Evolutionary conservation across 1,284 basidiomycete genomes (phyloP), one percentile per base, ranked within the genome.

Genomic region (Acaromyces ingoldii): DNA sequence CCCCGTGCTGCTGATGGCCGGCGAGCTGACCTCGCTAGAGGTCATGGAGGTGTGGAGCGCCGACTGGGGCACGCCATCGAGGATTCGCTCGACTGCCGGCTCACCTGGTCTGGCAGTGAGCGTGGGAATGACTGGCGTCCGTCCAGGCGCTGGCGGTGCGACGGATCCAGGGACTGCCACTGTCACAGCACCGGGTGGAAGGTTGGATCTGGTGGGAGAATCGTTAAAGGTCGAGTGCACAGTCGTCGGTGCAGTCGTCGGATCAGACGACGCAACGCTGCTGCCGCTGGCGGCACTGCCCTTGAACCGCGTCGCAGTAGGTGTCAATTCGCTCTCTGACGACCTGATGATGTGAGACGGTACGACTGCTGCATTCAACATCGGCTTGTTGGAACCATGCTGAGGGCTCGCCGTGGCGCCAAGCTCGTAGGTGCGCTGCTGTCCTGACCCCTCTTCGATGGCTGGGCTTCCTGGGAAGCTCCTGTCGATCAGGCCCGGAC

Each of bases 131-230:
- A 44, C 28, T 10, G 42, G 34, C 10, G 26, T 25, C 7, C 38
- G 11, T 9, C 17, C 17, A 6, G 39, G 24, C 6, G 46, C n/a
- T 45, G n/a, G 43, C 15, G 46, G 46, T 10, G 46, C 29, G 17
- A 37, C 9, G 9, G 17, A 11, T 3, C 22, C 13, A 15, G 30
- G 45, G 4, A 40, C 45, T 29, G 52, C 48, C 22, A 49, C 24
- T 3, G 52, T 34, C 15, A 47, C 52, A 21, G 52, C 52, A 38
- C 52, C 52, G 21, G 48, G 36, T n/a, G 52, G 52, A 13, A 54
- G 24, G 10, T 13, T 10, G 19, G n/a, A 17, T 10, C 24, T 21
- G 15, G 9, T 17, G 25, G 26, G n/a, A 24, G 26, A 21, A 31
- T n/a, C 44, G n/a, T 31, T 11, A n/a, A n/a, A 21, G 17, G 11